Percentiles rank a stretch among this genome's conserved stretches.
Conservation (phyloP, 148 eudicot species). For the Rhododendron kiyosumense region DNA sequence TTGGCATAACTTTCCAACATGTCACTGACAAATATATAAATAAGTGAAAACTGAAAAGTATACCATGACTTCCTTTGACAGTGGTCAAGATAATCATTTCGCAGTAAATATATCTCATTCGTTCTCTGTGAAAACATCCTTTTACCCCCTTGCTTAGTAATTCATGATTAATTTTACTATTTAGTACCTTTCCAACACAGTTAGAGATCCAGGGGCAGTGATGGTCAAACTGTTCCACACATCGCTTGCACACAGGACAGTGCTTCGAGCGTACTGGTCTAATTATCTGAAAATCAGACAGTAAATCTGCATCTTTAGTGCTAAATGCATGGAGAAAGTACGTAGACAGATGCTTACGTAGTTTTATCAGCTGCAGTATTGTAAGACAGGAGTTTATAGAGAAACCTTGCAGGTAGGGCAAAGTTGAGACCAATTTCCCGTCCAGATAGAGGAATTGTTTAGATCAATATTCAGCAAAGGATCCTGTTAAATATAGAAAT, state of each 20-base stretch:
- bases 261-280: constrained; percentile 80
- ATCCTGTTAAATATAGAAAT: constrained; percentile 41
- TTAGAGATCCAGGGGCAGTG: constrained; percentile 99
- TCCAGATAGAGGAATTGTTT: constrained; percentile 46
- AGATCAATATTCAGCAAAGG: constrained; percentile 66
- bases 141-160: not conserved
- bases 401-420: constrained; percentile 74
- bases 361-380: not conserved
- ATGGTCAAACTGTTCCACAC: constrained; percentile 63
- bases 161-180: not conserved
- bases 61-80: not conserved
- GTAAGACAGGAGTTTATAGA: not conserved
- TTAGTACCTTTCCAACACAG: constrained; percentile 94
- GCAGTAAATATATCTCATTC: not conserved
- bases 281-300: constrained; percentile 39
- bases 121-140: not conserved
- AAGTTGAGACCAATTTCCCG: constrained; percentile 69
- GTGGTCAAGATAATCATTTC: not conserved
- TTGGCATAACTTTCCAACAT: not conserved
- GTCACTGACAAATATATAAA: not conserved
- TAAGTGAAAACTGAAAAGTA: not conserved
- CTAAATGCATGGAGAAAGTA: not conserved
- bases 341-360: not conserved
- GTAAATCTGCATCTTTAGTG: constrained; percentile 4
- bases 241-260: constrained; percentile 81